phyloP scores from a whole-genome alignment of 176 grass and related monocot genomes.

The Triticum urartu region DNA sequence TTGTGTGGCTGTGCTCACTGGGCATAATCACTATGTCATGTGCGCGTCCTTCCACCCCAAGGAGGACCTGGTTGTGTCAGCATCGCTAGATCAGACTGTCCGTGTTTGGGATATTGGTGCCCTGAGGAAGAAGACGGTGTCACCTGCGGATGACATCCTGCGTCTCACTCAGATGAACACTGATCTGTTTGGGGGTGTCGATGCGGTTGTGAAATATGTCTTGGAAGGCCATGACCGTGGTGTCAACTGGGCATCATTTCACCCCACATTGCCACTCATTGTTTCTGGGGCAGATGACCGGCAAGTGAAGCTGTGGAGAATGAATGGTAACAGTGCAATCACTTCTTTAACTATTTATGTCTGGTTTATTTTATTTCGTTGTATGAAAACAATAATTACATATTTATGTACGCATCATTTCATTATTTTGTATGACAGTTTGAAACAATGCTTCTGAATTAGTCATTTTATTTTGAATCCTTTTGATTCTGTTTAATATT shows the following conservation, averaged over 20 bases:
- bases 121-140: slow-evolving; percentile 72
- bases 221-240: slow-evolving; percentile 90
- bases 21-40: slow-evolving; percentile 93
- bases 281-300: slow-evolving; percentile 81
- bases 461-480: neutral
- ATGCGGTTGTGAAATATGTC: slow-evolving; percentile 80
- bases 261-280: slow-evolving; percentile 71
- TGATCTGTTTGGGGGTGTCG: slow-evolving; percentile 71
- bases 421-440: neutral
- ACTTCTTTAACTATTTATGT: neutral
- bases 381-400: neutral
- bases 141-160: slow-evolving; percentile 53
- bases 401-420: neutral
- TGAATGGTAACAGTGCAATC: slow-evolving; percentile 57
- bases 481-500: neutral
- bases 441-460: neutral
- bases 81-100: slow-evolving; percentile 80
- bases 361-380: neutral
- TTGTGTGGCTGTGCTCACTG: slow-evolving; percentile 72
- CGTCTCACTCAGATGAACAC: slow-evolving; percentile 69
- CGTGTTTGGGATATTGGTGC: slow-evolving; percentile 81
- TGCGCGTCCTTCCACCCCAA: slow-evolving; percentile 80
- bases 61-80: slow-evolving; percentile 76
- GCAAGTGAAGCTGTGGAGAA: slow-evolving; percentile 84
- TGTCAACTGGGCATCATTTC: slow-evolving; percentile 87